Base-by-base conservation (phyloP, 805 yeast genomes). In the Candida parachauliodes region DNA sequence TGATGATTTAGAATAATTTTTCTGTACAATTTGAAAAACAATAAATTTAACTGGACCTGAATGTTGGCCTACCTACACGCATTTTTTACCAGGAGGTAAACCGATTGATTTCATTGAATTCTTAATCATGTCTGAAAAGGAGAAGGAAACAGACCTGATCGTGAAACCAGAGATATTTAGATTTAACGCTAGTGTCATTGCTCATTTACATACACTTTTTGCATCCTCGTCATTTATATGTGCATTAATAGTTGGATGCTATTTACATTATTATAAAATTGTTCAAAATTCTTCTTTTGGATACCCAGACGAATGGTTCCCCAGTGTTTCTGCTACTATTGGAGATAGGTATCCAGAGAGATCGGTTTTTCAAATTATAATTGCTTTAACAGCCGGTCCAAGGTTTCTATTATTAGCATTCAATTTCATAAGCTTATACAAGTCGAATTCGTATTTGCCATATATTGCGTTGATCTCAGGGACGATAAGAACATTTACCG, bases 291-390 rank as follows among this genome's bases (percentile, higher is more conserved):
- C 89, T 33, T 77, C 78, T 46, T 89, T 70, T 55, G 94, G 95
- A 1, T 93, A 88, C 55, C 98, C 98, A 2, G 93, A 89, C 42
- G 98, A 93, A 60, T 93, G 98, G 98, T 91, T 93, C 56, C 98
- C 98, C 2, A 83, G 94, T 52, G 98, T 93, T 2, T 83, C 95
- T 25, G 98, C 98, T 1, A 78, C 98, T 1, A 93, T 93, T 55
- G 98, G 98, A 31, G 98, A 93, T 57, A 64, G 97, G 43, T 93
- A 88, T 57, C 98, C 98, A 0, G 98, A 93, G 62, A 70, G 98
- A 47, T 86, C 96, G 1, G 62, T 93, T 14, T 93, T 91, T 59
- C 98, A 93, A 62, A 72, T 91, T 25, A 62, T 91, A 45, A 93
- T 93, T 47, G 98, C 98, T 1, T 60, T 91, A 32, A 89, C 98